phyloP scores from a whole-genome alignment of 176 grass and related monocot species.

The barley (Hordeum vulgare) region DNA sequence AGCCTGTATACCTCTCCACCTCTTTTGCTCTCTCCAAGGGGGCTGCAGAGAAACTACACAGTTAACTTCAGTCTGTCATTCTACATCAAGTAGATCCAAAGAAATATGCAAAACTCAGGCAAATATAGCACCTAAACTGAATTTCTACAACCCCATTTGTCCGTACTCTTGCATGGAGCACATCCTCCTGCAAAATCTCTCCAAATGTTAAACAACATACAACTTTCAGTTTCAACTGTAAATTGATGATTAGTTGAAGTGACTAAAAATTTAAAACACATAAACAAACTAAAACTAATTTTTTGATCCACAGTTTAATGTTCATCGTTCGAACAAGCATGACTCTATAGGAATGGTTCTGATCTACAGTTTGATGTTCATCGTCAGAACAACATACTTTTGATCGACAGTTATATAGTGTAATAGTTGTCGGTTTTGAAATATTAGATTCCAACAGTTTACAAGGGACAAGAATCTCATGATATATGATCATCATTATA shows the following conservation, averaged over 20 bases:
- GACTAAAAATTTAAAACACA: neutral
- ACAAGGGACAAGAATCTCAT: neutral
- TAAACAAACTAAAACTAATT: neutral
- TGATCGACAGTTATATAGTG: neutral
- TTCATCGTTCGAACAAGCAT: neutral
- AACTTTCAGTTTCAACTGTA: conserved; percentile 12
- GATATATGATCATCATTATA: neutral
- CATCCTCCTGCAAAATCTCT: conserved; percentile 66
- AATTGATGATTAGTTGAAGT: neutral
- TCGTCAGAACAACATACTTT: neutral
- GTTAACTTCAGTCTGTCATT: neutral
- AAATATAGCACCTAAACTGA: conserved; percentile 63
- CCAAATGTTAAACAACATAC: neutral
- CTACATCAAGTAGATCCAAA: neutral
- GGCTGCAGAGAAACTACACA: conserved; percentile 41
- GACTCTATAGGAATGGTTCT: neutral
- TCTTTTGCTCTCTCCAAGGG: conserved; percentile 89
- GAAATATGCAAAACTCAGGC: neutral
- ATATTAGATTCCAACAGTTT: neutral
- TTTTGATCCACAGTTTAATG: neutral
- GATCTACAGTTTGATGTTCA: neutral
- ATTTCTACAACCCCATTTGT: conserved; percentile 37
- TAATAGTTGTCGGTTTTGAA: neutral
- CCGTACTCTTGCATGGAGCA: conserved; percentile 89
- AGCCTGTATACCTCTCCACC: conserved; percentile 90